Conservation (phyloP, 768 basidiomycete genomes). For the Amanita pallidorosea region DNA sequence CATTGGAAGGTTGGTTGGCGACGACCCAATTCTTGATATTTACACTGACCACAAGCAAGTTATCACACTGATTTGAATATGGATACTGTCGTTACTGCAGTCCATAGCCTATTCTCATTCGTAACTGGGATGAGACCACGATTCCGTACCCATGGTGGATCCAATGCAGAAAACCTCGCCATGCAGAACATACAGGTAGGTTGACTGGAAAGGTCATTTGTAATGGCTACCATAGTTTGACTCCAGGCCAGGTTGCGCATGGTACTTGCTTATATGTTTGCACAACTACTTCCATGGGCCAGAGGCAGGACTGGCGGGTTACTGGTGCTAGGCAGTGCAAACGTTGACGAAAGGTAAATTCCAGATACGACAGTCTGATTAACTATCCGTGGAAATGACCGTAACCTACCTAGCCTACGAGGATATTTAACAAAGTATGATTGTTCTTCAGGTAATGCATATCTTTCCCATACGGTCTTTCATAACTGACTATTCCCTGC, state of each 20-base stretch:
- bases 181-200: slow-evolving; percentile 91
- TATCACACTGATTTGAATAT: slow-evolving; percentile 96
- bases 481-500: neutral
- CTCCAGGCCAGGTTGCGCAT: slow-evolving; percentile 80
- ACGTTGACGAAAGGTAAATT: slow-evolving; percentile 88
- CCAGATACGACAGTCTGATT: neutral
- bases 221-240: neutral
- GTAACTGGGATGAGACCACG: slow-evolving; percentile 56
- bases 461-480: neutral
- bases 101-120: slow-evolving; percentile 71
- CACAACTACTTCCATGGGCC: slow-evolving; percentile 89
- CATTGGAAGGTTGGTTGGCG: slow-evolving; percentile 66
- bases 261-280: slow-evolving; percentile 92
- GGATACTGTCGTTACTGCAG: slow-evolving; percentile 81
- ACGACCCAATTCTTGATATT: neutral
- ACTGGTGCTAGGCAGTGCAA: slow-evolving; percentile 94
- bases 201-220: neutral
- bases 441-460: slow-evolving; percentile 64
- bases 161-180: slow-evolving; percentile 83
- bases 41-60: slow-evolving; percentile 24
- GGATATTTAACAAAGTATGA: slow-evolving; percentile 99
- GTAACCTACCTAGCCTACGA: slow-evolving; percentile 50
- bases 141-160: slow-evolving; percentile 84
- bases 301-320: slow-evolving; percentile 76
- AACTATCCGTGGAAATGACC: neutral